These are phyloP conservation scores for Solanum pinnatisectum DNA, from an alignment of 257 asterid genomes.

Conservation along the genomic window DNA sequence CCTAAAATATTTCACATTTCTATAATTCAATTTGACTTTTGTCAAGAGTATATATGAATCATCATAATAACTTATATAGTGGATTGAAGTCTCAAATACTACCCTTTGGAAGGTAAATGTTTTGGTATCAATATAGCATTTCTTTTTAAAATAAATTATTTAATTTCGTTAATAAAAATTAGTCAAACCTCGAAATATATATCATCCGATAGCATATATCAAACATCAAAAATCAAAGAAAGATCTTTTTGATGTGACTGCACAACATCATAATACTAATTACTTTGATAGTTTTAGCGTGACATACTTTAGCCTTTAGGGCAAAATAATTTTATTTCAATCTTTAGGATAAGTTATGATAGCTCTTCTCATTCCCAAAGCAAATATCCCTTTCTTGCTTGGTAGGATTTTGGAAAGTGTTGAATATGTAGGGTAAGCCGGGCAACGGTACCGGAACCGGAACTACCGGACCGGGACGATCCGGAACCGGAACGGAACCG, in stretches of 20 bases:
- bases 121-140: too few species aligned
- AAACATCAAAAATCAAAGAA: too few species aligned
- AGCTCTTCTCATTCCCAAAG: not conserved
- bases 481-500: too few species aligned
- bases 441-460: too few species aligned
- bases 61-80: not conserved
- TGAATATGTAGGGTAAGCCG: too few species aligned
- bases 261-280: not conserved
- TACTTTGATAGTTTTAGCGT: not conserved
- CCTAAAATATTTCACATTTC: not conserved
- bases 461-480: too few species aligned
- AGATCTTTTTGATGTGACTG: not conserved
- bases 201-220: too few species aligned
- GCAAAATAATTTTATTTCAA: not conserved
- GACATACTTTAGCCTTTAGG: not conserved
- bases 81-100: too few species aligned
- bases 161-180: too few species aligned
- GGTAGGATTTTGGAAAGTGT: not conserved
- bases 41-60: not conserved
- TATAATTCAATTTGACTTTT: not conserved
- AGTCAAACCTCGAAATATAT: not conserved
- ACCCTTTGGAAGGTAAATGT: too few species aligned
- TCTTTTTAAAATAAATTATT: too few species aligned
- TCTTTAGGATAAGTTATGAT: not conserved
- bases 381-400: not conserved